phyloP scores from a whole-genome alignment of 78 protist genomes.

The Mastigamoeba balamuthi region DNA sequence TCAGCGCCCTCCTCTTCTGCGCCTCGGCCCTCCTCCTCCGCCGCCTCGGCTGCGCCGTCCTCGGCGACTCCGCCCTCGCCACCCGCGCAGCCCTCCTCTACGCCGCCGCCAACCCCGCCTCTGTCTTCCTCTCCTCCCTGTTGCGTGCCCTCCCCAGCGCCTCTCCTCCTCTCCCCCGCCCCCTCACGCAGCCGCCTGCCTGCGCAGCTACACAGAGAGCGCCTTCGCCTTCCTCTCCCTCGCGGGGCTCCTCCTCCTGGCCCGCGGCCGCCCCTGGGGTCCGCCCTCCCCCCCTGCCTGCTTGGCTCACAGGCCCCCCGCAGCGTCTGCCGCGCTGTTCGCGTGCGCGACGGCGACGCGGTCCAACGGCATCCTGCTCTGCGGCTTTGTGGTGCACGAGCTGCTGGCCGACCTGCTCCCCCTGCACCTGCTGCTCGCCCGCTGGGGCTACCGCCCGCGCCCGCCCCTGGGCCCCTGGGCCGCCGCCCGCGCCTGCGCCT shows the following conservation, averaged over 20 bases:
- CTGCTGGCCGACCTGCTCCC: not conserved
- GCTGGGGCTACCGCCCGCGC: too few relatives aligned
- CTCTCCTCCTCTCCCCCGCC: not conserved
- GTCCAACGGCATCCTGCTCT: not conserved
- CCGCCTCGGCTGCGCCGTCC: too few relatives aligned
- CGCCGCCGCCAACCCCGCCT: not conserved
- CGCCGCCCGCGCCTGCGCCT: too few relatives aligned
- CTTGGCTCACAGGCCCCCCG: not conserved
- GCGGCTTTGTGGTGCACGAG: not conserved
- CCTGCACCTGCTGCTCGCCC: too few relatives aligned
- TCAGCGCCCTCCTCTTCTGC: not conserved
- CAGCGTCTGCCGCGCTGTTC: not conserved
- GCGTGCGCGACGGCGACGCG: not conserved
- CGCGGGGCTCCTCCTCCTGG: not conserved
- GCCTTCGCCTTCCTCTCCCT: not conserved
- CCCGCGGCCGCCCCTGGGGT: not conserved
- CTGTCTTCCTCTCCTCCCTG: not conserved
- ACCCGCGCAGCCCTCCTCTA: too few relatives aligned
- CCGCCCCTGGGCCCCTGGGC: too few relatives aligned
- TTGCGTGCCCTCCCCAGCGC: too few relatives aligned
- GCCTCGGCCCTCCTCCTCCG: too few relatives aligned
- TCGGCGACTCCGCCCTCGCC: too few relatives aligned
- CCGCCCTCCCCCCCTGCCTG: not conserved
- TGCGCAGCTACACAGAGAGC: slow-evolving; percentile 13
- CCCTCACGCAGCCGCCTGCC: not conserved